Percentiles rank a stretch among this genome's conserved stretches.
These are phyloP conservation scores for Fusarium sp. DNA, from an alignment of 2,329 filamentous ascomycete genomes.

Conservation along the genomic window DNA sequence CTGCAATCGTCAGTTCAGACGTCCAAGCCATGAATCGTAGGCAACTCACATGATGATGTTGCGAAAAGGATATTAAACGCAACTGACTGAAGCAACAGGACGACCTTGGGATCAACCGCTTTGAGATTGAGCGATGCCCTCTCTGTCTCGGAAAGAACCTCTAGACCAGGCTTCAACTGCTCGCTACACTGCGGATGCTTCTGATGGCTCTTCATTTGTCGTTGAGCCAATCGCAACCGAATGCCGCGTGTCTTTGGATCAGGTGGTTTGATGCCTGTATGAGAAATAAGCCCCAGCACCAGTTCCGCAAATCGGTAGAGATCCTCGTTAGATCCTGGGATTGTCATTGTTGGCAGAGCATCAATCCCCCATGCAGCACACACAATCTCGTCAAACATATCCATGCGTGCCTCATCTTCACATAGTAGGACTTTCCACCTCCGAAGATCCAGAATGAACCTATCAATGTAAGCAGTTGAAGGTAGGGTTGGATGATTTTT, in stretches of 20 bases:
- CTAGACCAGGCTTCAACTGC: not conserved
- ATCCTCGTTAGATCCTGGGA: conserved; percentile 2
- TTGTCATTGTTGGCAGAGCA: not conserved
- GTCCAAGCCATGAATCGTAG: no score
- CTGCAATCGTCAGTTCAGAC: conserved; percentile 14
- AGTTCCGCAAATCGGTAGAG: conserved; percentile 36
- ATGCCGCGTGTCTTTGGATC: conserved; percentile 14
- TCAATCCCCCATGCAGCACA: conserved; percentile 36
- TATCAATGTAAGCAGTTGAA: conserved; percentile 18
- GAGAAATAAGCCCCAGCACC: conserved; percentile 37
- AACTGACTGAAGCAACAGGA: conserved; percentile 34
- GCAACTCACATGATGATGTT: conserved; percentile 28
- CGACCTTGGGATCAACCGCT: conserved; percentile 26
- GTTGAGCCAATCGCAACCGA: conserved; percentile 28
- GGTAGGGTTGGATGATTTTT: not conserved
- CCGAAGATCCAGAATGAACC: conserved; percentile 41
- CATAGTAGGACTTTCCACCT: conserved; percentile 41
- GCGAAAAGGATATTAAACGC: conserved; percentile 35
- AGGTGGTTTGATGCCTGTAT: conserved; percentile 7
- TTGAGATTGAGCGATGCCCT: not conserved
- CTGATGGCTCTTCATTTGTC: conserved; percentile 21
- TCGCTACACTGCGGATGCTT: not conserved
- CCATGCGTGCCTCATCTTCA: conserved; percentile 13
- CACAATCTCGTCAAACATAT: conserved; percentile 40
- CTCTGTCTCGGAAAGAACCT: not conserved